Evolutionary conservation across 768 basidiomycete genomes (phyloP).

Genomic region (Clitopilus passeckerianus): DNA sequence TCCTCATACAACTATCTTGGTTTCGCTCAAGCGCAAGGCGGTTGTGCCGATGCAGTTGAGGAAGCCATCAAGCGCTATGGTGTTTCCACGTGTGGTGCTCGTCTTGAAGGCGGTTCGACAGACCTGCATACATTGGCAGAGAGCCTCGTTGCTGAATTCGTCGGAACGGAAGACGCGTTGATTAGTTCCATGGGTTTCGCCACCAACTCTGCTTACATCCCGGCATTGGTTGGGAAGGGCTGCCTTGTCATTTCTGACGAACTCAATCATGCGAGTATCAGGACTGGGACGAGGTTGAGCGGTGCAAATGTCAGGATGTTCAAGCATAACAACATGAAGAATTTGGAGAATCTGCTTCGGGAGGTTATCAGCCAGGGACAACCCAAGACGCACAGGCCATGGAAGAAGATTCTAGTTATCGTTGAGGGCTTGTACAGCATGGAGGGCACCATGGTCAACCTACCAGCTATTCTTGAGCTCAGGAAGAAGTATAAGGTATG

Average conservation of each 20-base stretch:
- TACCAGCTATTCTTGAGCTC: constrained; percentile 78
- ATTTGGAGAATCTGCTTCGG: constrained; percentile 72
- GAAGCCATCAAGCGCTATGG: constrained; percentile 80
- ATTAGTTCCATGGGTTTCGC: constrained; percentile 97
- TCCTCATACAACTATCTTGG: constrained; percentile 99
- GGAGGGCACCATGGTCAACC: constrained; percentile 92
- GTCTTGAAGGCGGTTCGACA: constrained; percentile 80
- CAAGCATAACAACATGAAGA: constrained; percentile 94
- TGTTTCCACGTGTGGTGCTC: constrained; percentile 66
- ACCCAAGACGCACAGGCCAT: constrained; percentile 95
- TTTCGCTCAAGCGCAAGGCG: constrained; percentile 89
- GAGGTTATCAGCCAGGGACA: constrained; percentile 97
- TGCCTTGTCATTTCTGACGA: constrained; percentile 96
- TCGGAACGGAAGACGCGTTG: constrained; percentile 86
- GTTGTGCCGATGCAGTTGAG: constrained; percentile 93
- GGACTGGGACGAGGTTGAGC: constrained; percentile 85
- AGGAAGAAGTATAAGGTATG: constrained; percentile 94
- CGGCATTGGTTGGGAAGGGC: constrained; percentile 86
- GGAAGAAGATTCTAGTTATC: constrained; percentile 96
- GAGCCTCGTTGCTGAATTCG: constrained; percentile 82
- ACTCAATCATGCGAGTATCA: constrained; percentile 92
- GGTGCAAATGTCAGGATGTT: constrained; percentile 89
- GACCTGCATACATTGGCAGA: constrained; percentile 83
- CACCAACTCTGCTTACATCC: constrained; percentile 90
- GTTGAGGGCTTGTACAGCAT: constrained; percentile 97